A percentile compares a stretch with the other conserved stretches of the same genome.
Evolutionary conservation across 805 yeast genomes (phyloP).

Genomic region (Zygosaccharomyces rouxii): DNA sequence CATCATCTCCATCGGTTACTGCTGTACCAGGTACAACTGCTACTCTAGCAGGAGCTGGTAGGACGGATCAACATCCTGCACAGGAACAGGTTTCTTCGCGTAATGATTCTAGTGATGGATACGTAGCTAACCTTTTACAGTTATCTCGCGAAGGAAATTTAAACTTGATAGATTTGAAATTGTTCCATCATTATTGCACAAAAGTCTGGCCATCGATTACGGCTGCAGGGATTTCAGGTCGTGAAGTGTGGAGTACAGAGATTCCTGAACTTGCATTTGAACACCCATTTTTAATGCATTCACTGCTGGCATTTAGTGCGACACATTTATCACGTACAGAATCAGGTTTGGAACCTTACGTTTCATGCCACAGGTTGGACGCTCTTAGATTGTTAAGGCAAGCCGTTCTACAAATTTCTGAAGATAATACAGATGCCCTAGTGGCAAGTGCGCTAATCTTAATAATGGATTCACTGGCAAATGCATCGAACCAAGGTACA

Average conservation of each 20-base stretch:
- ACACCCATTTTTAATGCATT: constrained; percentile 88
- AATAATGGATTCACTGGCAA: constrained; percentile 91
- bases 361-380: constrained; percentile 81
- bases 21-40: constrained; percentile 12
- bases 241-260: constrained; percentile 77
- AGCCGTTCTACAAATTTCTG: constrained; percentile 77
- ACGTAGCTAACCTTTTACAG: constrained; percentile 24
- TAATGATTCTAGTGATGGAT: constrained; percentile 12
- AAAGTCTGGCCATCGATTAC: constrained; percentile 84
- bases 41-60: constrained; percentile 12
- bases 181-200: constrained; percentile 84
- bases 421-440: constrained; percentile 85
- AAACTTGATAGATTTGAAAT: constrained; percentile 69
- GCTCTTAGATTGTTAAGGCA: constrained; percentile 76
- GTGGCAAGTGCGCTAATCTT: constrained; percentile 87
- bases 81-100: constrained; percentile 18
- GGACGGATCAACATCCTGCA: constrained; percentile 15
- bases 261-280: constrained; percentile 86
- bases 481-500: constrained; percentile 57
- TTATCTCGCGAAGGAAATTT: constrained; percentile 37
- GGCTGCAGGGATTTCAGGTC: constrained; percentile 82
- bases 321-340: constrained; percentile 81
- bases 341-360: constrained; percentile 71
- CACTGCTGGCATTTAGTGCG: constrained; percentile 85
- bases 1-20: constrained; percentile 18